phyloP scores from a whole-genome alignment of 306 rosid genomes.

The Potentilla sterilis region DNA sequence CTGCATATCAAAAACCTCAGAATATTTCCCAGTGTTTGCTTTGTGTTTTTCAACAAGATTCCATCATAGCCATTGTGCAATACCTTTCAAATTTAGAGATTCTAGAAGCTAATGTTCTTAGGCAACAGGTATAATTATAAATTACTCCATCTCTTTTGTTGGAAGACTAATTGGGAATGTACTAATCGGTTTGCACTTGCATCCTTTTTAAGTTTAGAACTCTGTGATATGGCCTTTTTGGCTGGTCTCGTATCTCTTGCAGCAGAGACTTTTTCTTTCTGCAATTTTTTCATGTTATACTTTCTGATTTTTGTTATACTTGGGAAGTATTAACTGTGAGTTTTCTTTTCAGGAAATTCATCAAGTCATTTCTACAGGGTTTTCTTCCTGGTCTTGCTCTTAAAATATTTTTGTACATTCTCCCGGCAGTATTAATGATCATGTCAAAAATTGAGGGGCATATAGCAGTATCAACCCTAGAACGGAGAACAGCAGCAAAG shows the following conservation, averaged over 20 bases:
- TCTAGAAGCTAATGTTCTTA: background rate
- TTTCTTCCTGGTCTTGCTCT: slow-evolving; percentile 99
- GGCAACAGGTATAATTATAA: background rate
- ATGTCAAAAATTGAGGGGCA: slow-evolving; percentile 97
- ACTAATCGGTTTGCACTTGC: background rate
- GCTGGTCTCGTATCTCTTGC: background rate
- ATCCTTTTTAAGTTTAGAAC: background rate
- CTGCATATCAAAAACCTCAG: background rate
- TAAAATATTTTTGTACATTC: slow-evolving; percentile 82
- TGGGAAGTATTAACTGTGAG: background rate
- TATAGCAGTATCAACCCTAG: slow-evolving; percentile 71
- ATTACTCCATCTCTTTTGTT: background rate
- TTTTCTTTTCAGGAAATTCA: slow-evolving; percentile 61
- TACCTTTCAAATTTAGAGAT: background rate
- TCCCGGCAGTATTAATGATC: slow-evolving; percentile 85
- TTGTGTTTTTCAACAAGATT: background rate
- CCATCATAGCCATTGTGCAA: background rate
- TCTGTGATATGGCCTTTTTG: background rate
- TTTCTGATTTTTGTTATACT: slow-evolving; percentile 1
- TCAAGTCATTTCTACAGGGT: slow-evolving; percentile 98
- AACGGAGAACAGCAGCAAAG: slow-evolving; percentile 76
- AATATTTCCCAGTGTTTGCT: background rate
- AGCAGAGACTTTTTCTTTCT: slow-evolving; percentile 1
- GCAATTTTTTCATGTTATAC: background rate
- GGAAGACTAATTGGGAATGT: background rate